These are phyloP conservation scores for Monsonia emarginata DNA, from an alignment of 441 rosid genomes.

Conservation along the genomic window DNA sequence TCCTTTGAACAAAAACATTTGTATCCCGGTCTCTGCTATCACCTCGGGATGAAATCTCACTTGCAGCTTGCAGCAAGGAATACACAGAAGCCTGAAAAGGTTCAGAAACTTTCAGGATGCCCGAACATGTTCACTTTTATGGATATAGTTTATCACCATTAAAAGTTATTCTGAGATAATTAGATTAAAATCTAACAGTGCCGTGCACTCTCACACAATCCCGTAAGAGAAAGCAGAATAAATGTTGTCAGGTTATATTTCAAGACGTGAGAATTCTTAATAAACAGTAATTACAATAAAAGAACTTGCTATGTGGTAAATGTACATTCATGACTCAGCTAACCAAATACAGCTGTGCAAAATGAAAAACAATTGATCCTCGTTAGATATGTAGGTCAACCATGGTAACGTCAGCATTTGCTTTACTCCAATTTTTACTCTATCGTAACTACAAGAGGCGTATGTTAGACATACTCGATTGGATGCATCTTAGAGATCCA, in stretches of 20 bases:
- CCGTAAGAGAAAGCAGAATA: not conserved
- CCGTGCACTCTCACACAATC: not conserved
- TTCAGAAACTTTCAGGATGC: conserved; percentile 22
- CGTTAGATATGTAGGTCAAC: too few relatives aligned
- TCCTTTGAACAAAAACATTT: conserved; percentile 69
- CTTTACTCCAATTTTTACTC: too few relatives aligned
- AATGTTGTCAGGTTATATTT: not conserved
- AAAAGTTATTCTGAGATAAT: not conserved
- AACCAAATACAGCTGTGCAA: not conserved
- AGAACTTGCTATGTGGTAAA: not conserved
- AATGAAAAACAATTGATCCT: too few relatives aligned
- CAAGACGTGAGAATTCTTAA: not conserved
- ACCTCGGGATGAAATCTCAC: conserved; percentile 73
- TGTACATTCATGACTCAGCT: not conserved
- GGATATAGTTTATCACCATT: not conserved
- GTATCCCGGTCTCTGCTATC: conserved; percentile 67
- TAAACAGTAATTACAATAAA: not conserved
- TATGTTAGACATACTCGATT: too few relatives aligned
- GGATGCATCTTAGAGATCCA: too few relatives aligned
- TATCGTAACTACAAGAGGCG: too few relatives aligned
- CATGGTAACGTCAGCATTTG: too few relatives aligned
- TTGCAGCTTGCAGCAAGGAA: conserved; percentile 83
- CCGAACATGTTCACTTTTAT: conserved; percentile 13
- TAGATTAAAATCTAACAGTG: not conserved
- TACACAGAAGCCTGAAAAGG: conserved; percentile 71